Percentiles rank a stretch among this genome's conserved stretches.
phyloP scores from a whole-genome alignment of 768 basidiomycete genomes.

The Naganishia randhawae region DNA sequence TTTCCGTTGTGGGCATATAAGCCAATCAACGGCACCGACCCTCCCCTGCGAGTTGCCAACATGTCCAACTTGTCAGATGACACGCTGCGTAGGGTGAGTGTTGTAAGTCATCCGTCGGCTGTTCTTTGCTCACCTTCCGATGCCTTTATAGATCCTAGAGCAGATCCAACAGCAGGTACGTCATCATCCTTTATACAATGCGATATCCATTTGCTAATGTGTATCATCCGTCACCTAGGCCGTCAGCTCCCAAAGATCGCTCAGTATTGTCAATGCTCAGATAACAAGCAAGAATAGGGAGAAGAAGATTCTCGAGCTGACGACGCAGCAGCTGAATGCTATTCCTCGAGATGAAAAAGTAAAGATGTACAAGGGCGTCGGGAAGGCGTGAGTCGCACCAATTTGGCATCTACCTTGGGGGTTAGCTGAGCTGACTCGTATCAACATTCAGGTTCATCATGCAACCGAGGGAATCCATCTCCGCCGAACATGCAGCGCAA shows the following conservation, averaged over 20 bases:
- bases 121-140: slow-evolving; percentile 6
- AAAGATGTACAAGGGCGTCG: slow-evolving; percentile 88
- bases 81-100: slow-evolving; percentile 68
- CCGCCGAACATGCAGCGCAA: slow-evolving; percentile 66
- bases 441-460: slow-evolving; percentile 72
- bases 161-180: slow-evolving; percentile 81
- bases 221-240: slow-evolving; percentile 51
- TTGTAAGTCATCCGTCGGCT: background rate
- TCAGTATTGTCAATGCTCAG: slow-evolving; percentile 72
- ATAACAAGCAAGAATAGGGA: slow-evolving; percentile 78
- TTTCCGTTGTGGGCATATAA: background rate
- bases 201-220: background rate
- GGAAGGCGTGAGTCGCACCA: slow-evolving; percentile 71
- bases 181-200: slow-evolving; percentile 3
- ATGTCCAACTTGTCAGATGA: slow-evolving; percentile 71
- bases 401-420: background rate
- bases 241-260: slow-evolving; percentile 73
- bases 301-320: slow-evolving; percentile 80
- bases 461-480: slow-evolving; percentile 74
- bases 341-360: slow-evolving; percentile 57
- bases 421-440: background rate
- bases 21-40: background rate
- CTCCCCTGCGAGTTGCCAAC: background rate
- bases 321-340: slow-evolving; percentile 70
- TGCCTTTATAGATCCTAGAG: slow-evolving; percentile 65